Percentiles rank a stretch among this genome's conserved stretches.
Evolutionary conservation across 176 grass and related monocot genomes (phyloP).

Genomic region (Zoysia japonica): DNA sequence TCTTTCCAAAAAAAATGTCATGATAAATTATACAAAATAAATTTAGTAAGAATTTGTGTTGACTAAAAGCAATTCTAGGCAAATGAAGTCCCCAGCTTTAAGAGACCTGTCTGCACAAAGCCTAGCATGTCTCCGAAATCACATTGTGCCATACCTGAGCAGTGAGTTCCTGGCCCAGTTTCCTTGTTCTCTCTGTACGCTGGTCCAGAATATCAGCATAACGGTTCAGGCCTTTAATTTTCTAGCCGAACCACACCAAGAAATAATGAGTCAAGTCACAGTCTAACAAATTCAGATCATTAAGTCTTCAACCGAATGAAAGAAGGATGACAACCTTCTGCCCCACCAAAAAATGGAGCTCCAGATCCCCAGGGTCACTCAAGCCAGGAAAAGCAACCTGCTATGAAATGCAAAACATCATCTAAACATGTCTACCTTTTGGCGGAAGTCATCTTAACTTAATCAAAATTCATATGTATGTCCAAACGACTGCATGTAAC

Average conservation of each 20-base stretch:
- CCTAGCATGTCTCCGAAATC: neutral
- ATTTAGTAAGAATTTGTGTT: neutral
- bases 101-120: slow-evolving; percentile 14
- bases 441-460: neutral
- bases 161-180: slow-evolving; percentile 1
- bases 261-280: slow-evolving; percentile 8
- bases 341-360: neutral
- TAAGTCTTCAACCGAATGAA: slow-evolving; percentile 19
- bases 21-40: neutral
- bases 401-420: neutral
- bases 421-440: neutral
- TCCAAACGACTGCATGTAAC: neutral
- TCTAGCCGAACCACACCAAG: slow-evolving; percentile 9
- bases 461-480: neutral
- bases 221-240: slow-evolving; percentile 3
- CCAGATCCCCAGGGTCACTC: neutral
- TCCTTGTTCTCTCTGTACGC: neutral
- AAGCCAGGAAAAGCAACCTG: neutral
- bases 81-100: neutral
- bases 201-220: slow-evolving; percentile 27
- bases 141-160: slow-evolving; percentile 5
- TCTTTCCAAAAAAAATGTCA: neutral
- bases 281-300: neutral
- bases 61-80: neutral
- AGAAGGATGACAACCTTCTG: neutral